Conservation (phyloP, 2,329 filamentous ascomycete species). For the Lizonia empirigonia region DNA sequence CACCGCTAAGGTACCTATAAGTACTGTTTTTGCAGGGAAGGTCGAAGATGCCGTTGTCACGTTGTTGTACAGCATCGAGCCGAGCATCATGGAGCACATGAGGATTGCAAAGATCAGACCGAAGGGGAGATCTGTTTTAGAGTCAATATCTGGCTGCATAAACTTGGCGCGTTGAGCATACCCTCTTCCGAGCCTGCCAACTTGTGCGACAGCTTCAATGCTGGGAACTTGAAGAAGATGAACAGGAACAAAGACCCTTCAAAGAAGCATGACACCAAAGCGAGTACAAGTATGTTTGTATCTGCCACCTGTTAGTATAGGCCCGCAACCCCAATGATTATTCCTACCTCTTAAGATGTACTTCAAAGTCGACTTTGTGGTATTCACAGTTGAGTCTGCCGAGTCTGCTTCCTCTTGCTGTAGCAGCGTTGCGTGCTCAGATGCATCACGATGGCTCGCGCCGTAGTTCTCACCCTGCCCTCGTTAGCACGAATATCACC, state of each 20-base stretch:
- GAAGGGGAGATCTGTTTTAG: slow-evolving; percentile 45
- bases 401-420: slow-evolving; percentile 36
- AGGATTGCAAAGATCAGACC: slow-evolving; percentile 63
- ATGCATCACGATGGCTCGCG: slow-evolving; percentile 21
- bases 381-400: slow-evolving; percentile 20
- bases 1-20: slow-evolving; percentile 32
- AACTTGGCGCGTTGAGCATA: slow-evolving; percentile 9
- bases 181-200: slow-evolving; percentile 35
- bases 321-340: neutral
- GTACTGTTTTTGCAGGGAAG: slow-evolving; percentile 35
- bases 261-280: slow-evolving; percentile 61
- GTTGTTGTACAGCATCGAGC: slow-evolving; percentile 60
- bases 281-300: slow-evolving; percentile 58
- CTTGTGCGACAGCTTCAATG: slow-evolving; percentile 51
- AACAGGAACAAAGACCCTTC: slow-evolving; percentile 68
- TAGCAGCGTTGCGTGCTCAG: slow-evolving; percentile 31
- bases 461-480: slow-evolving; percentile 59
- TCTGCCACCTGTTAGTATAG: slow-evolving; percentile 35
- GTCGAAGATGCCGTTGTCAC: slow-evolving; percentile 31
- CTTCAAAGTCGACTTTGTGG: slow-evolving; percentile 30
- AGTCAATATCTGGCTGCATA: slow-evolving; percentile 9
- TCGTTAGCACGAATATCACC: slow-evolving; percentile 11
- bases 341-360: slow-evolving; percentile 31
- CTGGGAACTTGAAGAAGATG: slow-evolving; percentile 66
- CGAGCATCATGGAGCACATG: slow-evolving; percentile 65